Base-by-base conservation (phyloP, 768 basidiomycete genomes). In the Pisolithus albus region DNA sequence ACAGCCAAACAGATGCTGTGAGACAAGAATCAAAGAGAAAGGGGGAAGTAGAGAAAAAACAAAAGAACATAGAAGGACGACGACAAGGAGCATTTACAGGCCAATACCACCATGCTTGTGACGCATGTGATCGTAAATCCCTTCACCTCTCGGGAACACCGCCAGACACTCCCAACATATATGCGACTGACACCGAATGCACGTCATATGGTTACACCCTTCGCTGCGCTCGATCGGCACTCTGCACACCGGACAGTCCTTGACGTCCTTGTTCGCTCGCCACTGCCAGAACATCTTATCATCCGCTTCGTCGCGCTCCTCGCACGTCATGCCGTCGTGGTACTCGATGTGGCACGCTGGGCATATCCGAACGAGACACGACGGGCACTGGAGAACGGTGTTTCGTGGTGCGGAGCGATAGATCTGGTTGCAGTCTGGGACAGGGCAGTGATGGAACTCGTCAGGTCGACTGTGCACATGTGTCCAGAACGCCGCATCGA, bases 131-230 rank as follows among this genome's bases (percentile, higher is more conserved):
- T 75, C 77, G 57, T 91, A 91, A n/a, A 90, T 84, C 9, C 81
- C 84, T 13, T 81, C 70, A 2, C 84, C 82, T 34, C 73, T 71
- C 0, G 78, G 76, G 66, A 89, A 91, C 39, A 83, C 87, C 65
- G 75, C 66, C 63, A 86, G 59, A 63, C 88, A 92, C 21, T 80
- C 80, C 89, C 88, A 91, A 52, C 88, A 92, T 1, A 83, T 83
- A 62, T 92, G 88, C 0, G 84, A 82, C 57, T 79, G 76, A 63
- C 88, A 92, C 30, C 76, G 75, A 0, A 73, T 73, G 65, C 88
- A 92, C n/a, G 79, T 82, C 75, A 92, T 81, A 64, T 92, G 88
- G 67, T 92, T 86, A 66, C 88, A 92, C 0, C 88, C 88, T 55
- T 81, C 84, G 26, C 69, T 71, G 38, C 83, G 80, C 66, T 91